Percentiles rank a stretch among this genome's conserved stretches.
phyloP scores from a whole-genome alignment of 495 filamentous ascomycete species.

The Friedmanniomyces endolithicus region DNA sequence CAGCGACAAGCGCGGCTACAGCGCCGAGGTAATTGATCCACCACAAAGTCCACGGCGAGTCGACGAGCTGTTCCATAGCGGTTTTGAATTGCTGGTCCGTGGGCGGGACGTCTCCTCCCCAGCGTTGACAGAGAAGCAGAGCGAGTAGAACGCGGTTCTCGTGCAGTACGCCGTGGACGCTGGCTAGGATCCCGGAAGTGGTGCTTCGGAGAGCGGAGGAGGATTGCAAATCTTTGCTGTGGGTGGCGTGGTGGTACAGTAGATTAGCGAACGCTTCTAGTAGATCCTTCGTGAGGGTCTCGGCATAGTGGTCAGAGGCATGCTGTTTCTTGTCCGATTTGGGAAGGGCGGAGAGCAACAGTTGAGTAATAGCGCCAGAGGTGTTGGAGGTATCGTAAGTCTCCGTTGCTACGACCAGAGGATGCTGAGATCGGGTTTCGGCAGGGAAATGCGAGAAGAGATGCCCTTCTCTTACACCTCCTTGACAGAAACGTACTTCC shows the following conservation, averaged over 20 bases:
- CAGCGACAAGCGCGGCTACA: constrained; percentile 34
- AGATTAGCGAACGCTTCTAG: constrained; percentile 39
- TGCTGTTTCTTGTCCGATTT: constrained; percentile 15
- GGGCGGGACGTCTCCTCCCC: constrained; percentile 52
- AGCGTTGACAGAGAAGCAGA: constrained; percentile 62
- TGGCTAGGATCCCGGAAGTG: constrained; percentile 52
- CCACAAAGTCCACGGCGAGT: constrained; percentile 39
- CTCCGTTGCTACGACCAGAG: constrained; percentile 48
- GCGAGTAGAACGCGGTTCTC: constrained; percentile 56
- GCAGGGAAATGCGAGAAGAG: constrained; percentile 54
- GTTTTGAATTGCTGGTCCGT: constrained; percentile 31
- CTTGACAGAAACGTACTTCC: constrained; percentile 70
- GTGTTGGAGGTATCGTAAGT: constrained; percentile 37
- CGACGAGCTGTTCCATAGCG: constrained; percentile 36
- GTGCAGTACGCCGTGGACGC: constrained; percentile 61
- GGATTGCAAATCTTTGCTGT: constrained; percentile 43
- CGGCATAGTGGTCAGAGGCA: constrained; percentile 18
- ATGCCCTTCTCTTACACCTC: constrained; percentile 73
- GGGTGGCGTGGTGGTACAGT: constrained; percentile 39
- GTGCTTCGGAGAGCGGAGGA: constrained; percentile 61
- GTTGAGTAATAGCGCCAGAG: background rate
- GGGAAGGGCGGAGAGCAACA: constrained; percentile 37
- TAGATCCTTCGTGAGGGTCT: constrained; percentile 33
- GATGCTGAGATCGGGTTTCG: constrained; percentile 47
- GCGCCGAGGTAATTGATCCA: constrained; percentile 53